Percentiles rank a stretch among this genome's conserved stretches.
Evolutionary conservation across 1,284 basidiomycete genomes (phyloP).

Genomic region (Pseudozyma sp.): DNA sequence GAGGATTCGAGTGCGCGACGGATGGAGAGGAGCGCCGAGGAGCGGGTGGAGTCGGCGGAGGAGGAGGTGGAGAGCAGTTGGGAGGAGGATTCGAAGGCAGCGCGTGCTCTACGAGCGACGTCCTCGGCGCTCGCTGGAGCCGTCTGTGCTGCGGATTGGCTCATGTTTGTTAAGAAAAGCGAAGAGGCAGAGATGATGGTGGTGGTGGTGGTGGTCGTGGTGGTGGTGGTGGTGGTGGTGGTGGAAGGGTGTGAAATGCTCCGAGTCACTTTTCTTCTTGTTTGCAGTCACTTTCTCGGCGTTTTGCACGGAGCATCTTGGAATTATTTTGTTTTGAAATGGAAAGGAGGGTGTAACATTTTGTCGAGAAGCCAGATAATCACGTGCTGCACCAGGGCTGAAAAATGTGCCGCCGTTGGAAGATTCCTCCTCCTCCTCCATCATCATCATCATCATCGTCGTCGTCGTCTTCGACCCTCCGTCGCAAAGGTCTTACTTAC

Average conservation of each 20-base stretch:
- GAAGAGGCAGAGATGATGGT: too few relatives aligned
- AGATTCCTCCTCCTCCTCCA: constrained; percentile 4
- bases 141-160: not conserved
- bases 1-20: constrained; percentile 47
- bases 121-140: constrained; percentile 14
- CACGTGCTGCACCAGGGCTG: constrained; percentile 14
- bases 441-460: constrained; percentile 2
- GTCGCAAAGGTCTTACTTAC: not conserved
- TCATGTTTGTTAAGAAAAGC: not conserved
- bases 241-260: not conserved
- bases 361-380: not conserved
- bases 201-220: too few relatives aligned
- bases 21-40: constrained; percentile 51
- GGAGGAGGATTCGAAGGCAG: constrained; percentile 40
- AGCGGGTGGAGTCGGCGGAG: constrained; percentile 45
- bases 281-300: not conserved
- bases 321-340: not conserved
- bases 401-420: not conserved
- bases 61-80: constrained; percentile 33
- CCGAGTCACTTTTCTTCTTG: constrained; percentile 6
- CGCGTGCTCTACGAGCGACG: constrained; percentile 46
- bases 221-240: too few relatives aligned
- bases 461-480: not conserved
- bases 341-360: too few relatives aligned
- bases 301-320: constrained; percentile 8